Percentiles rank a stretch among this genome's conserved stretches.
Conservation (phyloP, 2,329 filamentous ascomycete species). For the Talaromyces amestolkiae region DNA sequence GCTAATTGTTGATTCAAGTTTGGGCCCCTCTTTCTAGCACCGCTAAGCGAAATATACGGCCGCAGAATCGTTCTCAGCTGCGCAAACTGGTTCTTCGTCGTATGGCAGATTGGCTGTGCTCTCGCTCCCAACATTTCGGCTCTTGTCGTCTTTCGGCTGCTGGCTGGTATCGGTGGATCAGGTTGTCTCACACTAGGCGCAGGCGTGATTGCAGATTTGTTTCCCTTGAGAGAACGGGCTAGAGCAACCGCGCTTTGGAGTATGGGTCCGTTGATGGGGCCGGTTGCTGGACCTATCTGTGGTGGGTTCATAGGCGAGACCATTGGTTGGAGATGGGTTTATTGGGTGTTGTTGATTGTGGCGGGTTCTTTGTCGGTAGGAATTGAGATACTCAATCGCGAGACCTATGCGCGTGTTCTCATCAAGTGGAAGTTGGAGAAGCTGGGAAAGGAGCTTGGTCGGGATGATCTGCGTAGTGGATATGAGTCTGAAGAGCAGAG, state of each 20-base stretch:
- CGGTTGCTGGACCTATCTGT: constrained; percentile 48
- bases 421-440: constrained; percentile 56
- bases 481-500: constrained; percentile 46
- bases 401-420: constrained; percentile 63
- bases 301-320: constrained; percentile 52
- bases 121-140: constrained; percentile 54
- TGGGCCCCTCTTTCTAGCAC: constrained; percentile 58
- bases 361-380: constrained; percentile 41
- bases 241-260: constrained; percentile 27
- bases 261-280: constrained; percentile 34
- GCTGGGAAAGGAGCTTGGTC: constrained; percentile 50
- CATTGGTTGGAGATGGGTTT: constrained; percentile 55
- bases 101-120: constrained; percentile 65
- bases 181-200: constrained; percentile 52
- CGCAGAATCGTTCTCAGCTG: constrained; percentile 59
- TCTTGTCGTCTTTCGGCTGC: constrained; percentile 61
- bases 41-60: constrained; percentile 60
- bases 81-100: constrained; percentile 58
- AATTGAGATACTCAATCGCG: constrained; percentile 39
- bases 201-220: constrained; percentile 28
- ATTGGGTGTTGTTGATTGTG: constrained; percentile 49
- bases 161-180: constrained; percentile 62
- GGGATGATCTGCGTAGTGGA: constrained; percentile 15
- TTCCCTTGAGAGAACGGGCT: constrained; percentile 29
- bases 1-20: constrained; percentile 27